A percentile compares a stretch with the other conserved stretches of the same genome.
These are phyloP conservation scores for Aureobasidium leucospermi DNA, from an alignment of 2,329 filamentous ascomycete species.

Conservation along the genomic window DNA sequence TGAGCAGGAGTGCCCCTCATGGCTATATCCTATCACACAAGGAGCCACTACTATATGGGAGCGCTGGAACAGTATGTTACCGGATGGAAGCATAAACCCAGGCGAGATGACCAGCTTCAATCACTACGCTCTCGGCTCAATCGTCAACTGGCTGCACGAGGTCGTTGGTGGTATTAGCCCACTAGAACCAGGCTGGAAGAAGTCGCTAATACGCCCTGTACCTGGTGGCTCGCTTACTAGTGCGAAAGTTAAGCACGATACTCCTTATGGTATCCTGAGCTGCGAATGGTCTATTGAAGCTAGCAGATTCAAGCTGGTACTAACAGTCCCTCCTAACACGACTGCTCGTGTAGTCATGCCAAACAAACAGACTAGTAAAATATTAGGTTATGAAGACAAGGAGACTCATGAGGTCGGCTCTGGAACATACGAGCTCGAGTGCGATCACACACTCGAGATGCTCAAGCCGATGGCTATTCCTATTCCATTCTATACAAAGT, in stretches of 20 bases:
- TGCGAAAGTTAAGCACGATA: conserved; percentile 26
- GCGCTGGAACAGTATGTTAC: conserved; percentile 43
- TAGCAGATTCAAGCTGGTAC: no score
- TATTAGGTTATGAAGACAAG: no score
- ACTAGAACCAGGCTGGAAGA: conserved; percentile 36
- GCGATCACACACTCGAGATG: conserved; percentile 45
- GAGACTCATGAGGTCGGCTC: conserved; percentile 6
- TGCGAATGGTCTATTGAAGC: conserved; percentile 20
- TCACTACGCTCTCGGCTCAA: conserved; percentile 44
- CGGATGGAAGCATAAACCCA: conserved; percentile 38
- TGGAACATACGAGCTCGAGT: conserved; percentile 8
- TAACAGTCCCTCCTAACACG: no score
- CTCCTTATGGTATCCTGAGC: conserved; percentile 26
- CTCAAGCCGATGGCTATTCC: conserved; percentile 54
- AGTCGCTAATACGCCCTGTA: conserved; percentile 28
- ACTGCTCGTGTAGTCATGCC: conserved; percentile 16
- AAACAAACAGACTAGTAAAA: no score
- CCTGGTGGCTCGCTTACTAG: conserved; percentile 27
- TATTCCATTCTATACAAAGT: background rate
- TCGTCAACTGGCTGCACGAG: conserved; percentile 42
- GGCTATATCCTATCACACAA: conserved; percentile 44
- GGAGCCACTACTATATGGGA: conserved; percentile 46
- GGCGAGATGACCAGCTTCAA: conserved; percentile 46
- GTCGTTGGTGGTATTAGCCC: conserved; percentile 37
- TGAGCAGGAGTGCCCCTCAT: conserved; percentile 39